These are phyloP conservation scores for Suillus subalutaceus DNA, from an alignment of 768 basidiomycete species.

Conservation along the genomic window DNA sequence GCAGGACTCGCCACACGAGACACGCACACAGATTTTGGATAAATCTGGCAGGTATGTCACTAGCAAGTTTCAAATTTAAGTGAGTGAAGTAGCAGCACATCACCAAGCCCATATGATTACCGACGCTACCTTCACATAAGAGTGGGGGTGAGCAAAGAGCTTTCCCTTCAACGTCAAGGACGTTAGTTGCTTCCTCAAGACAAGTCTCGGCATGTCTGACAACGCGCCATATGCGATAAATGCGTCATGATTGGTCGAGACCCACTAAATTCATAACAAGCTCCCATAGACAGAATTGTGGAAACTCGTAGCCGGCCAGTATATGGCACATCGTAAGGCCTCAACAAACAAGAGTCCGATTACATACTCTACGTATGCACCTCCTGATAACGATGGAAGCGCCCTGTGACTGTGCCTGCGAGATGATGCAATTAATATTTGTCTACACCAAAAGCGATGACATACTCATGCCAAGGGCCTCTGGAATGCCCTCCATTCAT, in stretches of 20 bases:
- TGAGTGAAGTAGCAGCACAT: background rate
- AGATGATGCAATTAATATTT: background rate
- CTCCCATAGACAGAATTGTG: background rate
- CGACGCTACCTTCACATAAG: background rate
- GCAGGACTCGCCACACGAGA: background rate
- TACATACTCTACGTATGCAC: background rate
- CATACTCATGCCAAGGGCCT: slow-evolving; percentile 40
- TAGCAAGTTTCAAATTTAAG: background rate
- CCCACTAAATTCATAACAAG: background rate
- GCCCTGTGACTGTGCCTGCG: background rate
- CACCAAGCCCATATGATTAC: background rate
- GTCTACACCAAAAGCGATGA: background rate
- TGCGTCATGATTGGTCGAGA: background rate
- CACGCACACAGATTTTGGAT: background rate
- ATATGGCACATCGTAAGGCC: background rate
- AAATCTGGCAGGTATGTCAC: background rate
- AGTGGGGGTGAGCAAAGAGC: no score
- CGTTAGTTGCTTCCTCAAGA: background rate
- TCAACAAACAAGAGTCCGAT: background rate
- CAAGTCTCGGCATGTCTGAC: background rate
- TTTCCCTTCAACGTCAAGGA: background rate
- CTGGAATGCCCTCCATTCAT: slow-evolving; percentile 77
- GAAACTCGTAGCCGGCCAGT: background rate
- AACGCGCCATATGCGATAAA: background rate
- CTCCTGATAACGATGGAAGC: background rate